phyloP scores from a whole-genome alignment of 192 early-diverging fungal species.

The Blastocladiella britannica region DNA sequence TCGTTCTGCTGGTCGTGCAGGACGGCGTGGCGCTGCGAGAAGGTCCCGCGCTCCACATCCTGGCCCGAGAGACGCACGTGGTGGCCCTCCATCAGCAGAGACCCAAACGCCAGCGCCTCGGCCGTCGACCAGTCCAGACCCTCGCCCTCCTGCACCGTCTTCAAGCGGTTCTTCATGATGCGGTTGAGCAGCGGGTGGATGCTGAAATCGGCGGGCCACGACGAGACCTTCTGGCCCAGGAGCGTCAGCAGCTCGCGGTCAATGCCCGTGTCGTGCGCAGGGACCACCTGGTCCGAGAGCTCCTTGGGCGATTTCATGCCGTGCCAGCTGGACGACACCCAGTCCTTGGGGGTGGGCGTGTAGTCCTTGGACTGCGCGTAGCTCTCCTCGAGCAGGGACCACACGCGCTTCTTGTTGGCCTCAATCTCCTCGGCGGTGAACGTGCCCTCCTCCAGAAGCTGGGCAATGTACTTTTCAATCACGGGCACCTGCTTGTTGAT shows the following conservation, averaged over 20 bases:
- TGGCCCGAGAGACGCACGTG: conserved; percentile 87
- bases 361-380: conserved; percentile 75
- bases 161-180: conserved; percentile 66
- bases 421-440: conserved; percentile 65
- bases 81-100: conserved; percentile 67
- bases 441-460: conserved; percentile 64
- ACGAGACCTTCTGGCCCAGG: conserved; percentile 62
- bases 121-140: conserved; percentile 93
- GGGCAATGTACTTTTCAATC: conserved; percentile 61
- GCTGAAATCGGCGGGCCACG: conserved; percentile 62
- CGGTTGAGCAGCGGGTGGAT: conserved; percentile 67
- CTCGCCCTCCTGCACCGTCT: conserved; percentile 50
- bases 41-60: conserved; percentile 97
- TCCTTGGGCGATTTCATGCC: conserved; percentile 60
- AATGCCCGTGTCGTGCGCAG: conserved; percentile 47
- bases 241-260: conserved; percentile 48
- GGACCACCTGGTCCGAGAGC: conserved; percentile 47
- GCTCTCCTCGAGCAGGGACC: conserved; percentile 80
- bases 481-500: conserved; percentile 71
- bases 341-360: conserved; percentile 72
- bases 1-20: conserved; percentile 88
- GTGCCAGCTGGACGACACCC: conserved; percentile 86
- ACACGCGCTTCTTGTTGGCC: conserved; percentile 74
- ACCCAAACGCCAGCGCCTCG: conserved; percentile 81
- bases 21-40: conserved; percentile 94